Base-by-base conservation (phyloP, 495 filamentous ascomycete species). In the Pseudevernia furfuracea region DNA sequence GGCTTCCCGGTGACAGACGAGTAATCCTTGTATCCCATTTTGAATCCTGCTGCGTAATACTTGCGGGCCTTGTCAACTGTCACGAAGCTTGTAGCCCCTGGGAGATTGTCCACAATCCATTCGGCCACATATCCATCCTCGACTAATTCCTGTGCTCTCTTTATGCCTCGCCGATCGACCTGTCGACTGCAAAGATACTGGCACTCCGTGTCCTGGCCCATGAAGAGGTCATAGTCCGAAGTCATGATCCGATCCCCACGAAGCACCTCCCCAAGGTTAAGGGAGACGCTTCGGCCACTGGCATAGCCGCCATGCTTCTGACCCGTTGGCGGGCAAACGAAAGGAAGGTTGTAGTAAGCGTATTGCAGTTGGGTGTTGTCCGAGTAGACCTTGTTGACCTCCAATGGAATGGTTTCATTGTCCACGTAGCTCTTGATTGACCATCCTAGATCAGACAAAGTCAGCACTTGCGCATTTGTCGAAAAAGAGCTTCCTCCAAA, bases 101-200 rank as follows among this genome's bases (percentile, higher is more conserved):
- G 92, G 34, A 97, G 80, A 66, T 97, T 97, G 73, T 97, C 92
- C 52, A 93, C 90, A 69, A 97, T 97, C 92, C 92, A 97, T 74
- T 97, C 92, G 4, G 87, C 88, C 49, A 96, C 89, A 73, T 96
- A 96, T 48, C 91, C 91, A 61, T 92, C 84, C 65, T 81, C 82
- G 53, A 96, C 86, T 67, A 97, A 76, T 63, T 92, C 79, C 58
- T 82, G 84, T 9, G 88, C 90, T 72, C 85, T 82, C 71, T 86
- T 84, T 61, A 96, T 74, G 59, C 85, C 88, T 30, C 79, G 78
- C 34, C 85, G 79, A 69, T 84, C 82, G 15, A 93, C 78, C 58
- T 85, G 79, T 46, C 79, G 80, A 19, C 81, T 87, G 74, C 92
- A 94, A n/a, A 96, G 81, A 61, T 87, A 82, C 63, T 82, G 84